Percentiles rank a stretch among this genome's conserved stretches.
Evolutionary conservation across 768 basidiomycete genomes (phyloP).

Genomic region (Mycena amicta): DNA sequence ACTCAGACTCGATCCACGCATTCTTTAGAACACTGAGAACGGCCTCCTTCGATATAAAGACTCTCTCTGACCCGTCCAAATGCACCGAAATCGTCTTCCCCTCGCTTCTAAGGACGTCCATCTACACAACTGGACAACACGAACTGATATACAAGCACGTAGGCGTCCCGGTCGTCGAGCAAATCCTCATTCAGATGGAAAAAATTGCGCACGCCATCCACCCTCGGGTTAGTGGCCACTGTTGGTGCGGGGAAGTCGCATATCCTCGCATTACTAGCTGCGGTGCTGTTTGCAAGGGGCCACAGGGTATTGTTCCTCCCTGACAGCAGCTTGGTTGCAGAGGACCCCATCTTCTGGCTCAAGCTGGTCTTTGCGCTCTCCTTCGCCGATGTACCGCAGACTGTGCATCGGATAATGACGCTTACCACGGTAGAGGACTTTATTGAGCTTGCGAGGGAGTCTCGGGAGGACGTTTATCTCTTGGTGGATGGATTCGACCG

Average conservation of each 20-base stretch:
- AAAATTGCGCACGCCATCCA: conserved; percentile 3
- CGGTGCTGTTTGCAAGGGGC: conserved; percentile 2
- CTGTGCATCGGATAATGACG: conserved; percentile 4
- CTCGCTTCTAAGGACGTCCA: conserved; percentile 16
- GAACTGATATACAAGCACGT: conserved; percentile 1
- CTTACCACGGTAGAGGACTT: conserved; percentile 8
- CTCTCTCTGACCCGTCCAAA: conserved; percentile 1
- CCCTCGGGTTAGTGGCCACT: conserved; percentile 12
- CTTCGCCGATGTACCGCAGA: conserved; percentile 15
- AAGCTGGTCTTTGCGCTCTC: conserved; percentile 19
- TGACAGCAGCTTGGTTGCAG: conserved; percentile 8
- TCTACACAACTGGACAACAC: conserved; percentile 9
- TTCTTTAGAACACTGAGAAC: conserved; percentile 5
- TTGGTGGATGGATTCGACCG: conserved; percentile 17
- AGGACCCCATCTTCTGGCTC: conserved; percentile 15
- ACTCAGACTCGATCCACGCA: conserved; percentile 2
- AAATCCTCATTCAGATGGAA: conserved; percentile 5
- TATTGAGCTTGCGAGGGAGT: conserved; percentile 13
- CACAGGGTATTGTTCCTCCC: conserved; percentile 19
- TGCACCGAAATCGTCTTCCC: conserved; percentile 14
- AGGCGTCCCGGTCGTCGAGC: conserved; percentile 13
- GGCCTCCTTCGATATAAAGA: not conserved
- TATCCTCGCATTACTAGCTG: conserved; percentile 15
- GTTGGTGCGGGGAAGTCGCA: conserved; percentile 18
- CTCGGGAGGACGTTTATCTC: conserved; percentile 15